Evolutionary conservation across 2,329 filamentous ascomycete genomes (phyloP), one percentile per base, ranked within the genome.

Genomic region (Endoconidiophora laricicola): DNA sequence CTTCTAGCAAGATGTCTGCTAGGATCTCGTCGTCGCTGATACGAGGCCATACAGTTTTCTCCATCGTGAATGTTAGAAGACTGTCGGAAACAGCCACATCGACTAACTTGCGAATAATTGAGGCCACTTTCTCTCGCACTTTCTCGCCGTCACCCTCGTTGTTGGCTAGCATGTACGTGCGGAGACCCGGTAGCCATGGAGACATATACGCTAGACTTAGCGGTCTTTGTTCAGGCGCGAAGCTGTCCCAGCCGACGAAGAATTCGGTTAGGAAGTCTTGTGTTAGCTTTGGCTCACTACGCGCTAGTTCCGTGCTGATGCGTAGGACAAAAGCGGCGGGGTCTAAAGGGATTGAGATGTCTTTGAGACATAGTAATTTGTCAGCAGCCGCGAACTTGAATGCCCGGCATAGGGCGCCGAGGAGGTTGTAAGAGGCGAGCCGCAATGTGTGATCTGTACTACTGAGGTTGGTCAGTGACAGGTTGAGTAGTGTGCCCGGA

Each of bases 261-360:
- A 83, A 83, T 57, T 83, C 79, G n/a, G 79, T 81, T 38, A 83
- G 58, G 57, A 83, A 83, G 57, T 83, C 79, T 6, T 71, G 73
- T 0, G 79, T 83, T 6, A 83, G 67, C 56, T 81, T 78, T 20
- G 79, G 76, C 57, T 83, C 79, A 18, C 77, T 71, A 26, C 66
- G 62, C 6, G 79, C 78, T 14, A 83, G 65, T 54, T 76, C 72
- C 57, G 72, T 73, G 64, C 79, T 83, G 44, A 83, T 78, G 44
- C 73, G 71, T 56, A 83, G 66, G 40, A 83, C 77, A 58, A 83
- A 81, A 22, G 70, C 68, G 3, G 76, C 75, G 2, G 79, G 73
- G 54, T 81, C 76, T 38, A 76, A 60, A 0, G 79, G 79, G 49
- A 83, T 73, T 44, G 71, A 74, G 4, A 81, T 67, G 57, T 81